phyloP scores from a whole-genome alignment of 1,284 basidiomycete species.

The Inonotus obliquus region DNA sequence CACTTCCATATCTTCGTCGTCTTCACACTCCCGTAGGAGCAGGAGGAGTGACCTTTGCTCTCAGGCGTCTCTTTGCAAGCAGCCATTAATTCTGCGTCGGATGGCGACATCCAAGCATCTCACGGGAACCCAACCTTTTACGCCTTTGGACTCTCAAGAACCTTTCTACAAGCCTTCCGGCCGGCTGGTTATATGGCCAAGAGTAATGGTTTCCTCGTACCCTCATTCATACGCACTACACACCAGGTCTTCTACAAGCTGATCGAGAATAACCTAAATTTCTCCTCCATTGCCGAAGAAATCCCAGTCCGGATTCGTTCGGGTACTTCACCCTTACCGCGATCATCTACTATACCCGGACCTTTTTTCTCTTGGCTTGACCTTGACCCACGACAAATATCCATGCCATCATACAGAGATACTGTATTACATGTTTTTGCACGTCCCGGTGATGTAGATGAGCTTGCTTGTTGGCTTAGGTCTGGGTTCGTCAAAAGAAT shows the following conservation, averaged over 20 bases:
- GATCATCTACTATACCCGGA: conserved; percentile 39
- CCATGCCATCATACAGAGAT: no score
- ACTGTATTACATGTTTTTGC: no score
- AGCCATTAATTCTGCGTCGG: no score
- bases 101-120: no score
- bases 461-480: no score
- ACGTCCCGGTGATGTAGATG: no score
- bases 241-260: conserved; percentile 48
- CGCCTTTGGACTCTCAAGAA: conserved; percentile 83
- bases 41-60: no score
- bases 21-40: no score
- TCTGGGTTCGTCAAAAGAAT: no score
- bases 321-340: conserved; percentile 24
- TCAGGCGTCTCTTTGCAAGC: no score
- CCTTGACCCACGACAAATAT: conserved; percentile 53
- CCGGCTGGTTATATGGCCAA: conserved; percentile 81
- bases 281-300: conserved; percentile 86
- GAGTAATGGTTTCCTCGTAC: conserved; percentile 46
- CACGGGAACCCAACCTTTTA: conserved; percentile 88
- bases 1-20: no score
- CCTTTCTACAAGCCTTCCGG: conserved; percentile 87
- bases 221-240: conserved; percentile 10
- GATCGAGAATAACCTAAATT: conserved; percentile 82
- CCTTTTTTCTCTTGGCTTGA: conserved; percentile 59
- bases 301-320: conserved; percentile 66